Evolutionary conservation across 805 yeast genomes (phyloP).

Genomic region (Candida stauntonica): DNA sequence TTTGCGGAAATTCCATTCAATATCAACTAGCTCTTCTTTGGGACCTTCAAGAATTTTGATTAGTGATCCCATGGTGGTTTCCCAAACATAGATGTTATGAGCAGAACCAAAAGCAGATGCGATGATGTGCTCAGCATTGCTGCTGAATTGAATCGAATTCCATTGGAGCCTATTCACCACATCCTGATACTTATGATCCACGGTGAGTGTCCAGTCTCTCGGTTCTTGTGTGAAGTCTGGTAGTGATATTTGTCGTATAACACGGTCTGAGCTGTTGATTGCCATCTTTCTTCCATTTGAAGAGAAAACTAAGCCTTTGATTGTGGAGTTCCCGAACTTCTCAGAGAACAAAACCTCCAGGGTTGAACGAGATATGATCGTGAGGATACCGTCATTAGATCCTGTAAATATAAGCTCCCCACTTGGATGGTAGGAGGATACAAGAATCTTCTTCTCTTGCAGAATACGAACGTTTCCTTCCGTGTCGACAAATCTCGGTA

Average conservation of each 20-base stretch:
- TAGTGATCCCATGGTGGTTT: slow-evolving; percentile 80
- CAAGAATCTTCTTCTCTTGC: slow-evolving; percentile 20
- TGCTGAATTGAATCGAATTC: slow-evolving; percentile 75
- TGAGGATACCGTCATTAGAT: slow-evolving; percentile 75
- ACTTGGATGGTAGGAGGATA: slow-evolving; percentile 43
- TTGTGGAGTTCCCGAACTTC: slow-evolving; percentile 63
- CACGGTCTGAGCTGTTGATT: slow-evolving; percentile 72
- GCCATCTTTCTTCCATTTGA: slow-evolving; percentile 59
- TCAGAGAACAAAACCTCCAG: slow-evolving; percentile 39
- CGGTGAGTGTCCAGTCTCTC: slow-evolving; percentile 46
- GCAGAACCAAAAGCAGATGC: slow-evolving; percentile 87
- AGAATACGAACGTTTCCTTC: slow-evolving; percentile 22
- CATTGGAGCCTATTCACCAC: slow-evolving; percentile 85
- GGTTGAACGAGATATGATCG: slow-evolving; percentile 34
- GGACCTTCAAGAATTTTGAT: slow-evolving; percentile 89
- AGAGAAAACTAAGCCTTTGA: slow-evolving; percentile 62
- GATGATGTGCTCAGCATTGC: slow-evolving; percentile 74
- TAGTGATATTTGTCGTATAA: slow-evolving; percentile 57
- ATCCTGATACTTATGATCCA: slow-evolving; percentile 83
- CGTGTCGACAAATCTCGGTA: slow-evolving; percentile 48
- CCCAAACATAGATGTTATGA: slow-evolving; percentile 91
- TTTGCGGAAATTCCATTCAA: slow-evolving; percentile 77
- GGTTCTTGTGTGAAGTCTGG: slow-evolving; percentile 31
- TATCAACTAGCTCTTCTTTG: slow-evolving; percentile 78
- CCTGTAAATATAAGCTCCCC: slow-evolving; percentile 66